These are phyloP conservation scores for Austroboletus niveus DNA, from an alignment of 1,284 basidiomycete species.

Conservation along the genomic window DNA sequence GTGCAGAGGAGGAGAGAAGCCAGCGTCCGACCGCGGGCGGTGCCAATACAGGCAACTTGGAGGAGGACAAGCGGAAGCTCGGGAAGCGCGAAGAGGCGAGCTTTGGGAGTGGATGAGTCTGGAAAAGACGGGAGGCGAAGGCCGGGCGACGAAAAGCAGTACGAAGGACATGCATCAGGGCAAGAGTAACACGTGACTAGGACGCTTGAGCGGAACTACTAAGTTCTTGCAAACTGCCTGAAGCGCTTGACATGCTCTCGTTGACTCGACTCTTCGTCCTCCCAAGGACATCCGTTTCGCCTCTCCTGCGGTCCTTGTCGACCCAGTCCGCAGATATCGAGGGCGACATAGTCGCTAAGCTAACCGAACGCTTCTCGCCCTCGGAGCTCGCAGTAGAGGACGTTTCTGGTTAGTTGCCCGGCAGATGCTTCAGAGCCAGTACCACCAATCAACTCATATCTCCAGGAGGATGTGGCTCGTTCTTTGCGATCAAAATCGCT, in stretches of 20 bases:
- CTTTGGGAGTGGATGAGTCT: background rate
- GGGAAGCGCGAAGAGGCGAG: constrained; percentile 20
- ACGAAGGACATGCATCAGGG: constrained; percentile 23
- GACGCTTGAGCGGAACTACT: background rate
- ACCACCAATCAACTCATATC: background rate
- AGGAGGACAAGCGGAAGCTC: constrained; percentile 41
- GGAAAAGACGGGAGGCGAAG: no score
- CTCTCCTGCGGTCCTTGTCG: constrained; percentile 20
- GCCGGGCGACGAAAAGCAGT: constrained; percentile 9
- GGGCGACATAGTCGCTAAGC: constrained; percentile 66
- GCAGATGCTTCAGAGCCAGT: background rate
- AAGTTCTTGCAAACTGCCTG: no score
- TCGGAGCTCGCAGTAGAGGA: constrained; percentile 82
- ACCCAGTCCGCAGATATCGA: constrained; percentile 23
- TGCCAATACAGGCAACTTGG: constrained; percentile 59
- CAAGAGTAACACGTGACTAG: constrained; percentile 20
- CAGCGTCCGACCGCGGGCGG: constrained; percentile 77
- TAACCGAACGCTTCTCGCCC: constrained; percentile 73
- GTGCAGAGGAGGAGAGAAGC: constrained; percentile 78
- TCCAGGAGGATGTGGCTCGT: constrained; percentile 91
- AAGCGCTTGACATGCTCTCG: constrained; percentile 16
- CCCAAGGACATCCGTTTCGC: constrained; percentile 13
- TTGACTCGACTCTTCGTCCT: constrained; percentile 26
- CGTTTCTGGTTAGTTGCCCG: constrained; percentile 67
- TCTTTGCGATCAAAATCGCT: constrained; percentile 91